A percentile compares a stretch with the other conserved stretches of the same genome.
Evolutionary conservation across 2,329 filamentous ascomycete species (phyloP).

Genomic region (Pseudocercospora crystallina): DNA sequence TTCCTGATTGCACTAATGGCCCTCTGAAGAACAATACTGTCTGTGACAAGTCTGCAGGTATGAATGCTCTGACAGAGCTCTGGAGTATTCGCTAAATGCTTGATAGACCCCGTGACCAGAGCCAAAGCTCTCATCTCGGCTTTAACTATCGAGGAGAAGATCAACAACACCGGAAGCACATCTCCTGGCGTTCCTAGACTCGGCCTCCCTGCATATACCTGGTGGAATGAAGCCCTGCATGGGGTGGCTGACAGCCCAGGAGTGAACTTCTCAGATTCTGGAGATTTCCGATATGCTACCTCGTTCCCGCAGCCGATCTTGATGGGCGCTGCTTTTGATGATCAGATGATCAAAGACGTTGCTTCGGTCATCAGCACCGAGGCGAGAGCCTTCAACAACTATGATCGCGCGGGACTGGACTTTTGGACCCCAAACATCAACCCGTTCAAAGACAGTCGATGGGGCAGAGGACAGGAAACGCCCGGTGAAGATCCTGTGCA

Average conservation of each 20-base stretch:
- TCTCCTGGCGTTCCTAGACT: conserved; percentile 55
- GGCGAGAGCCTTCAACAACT: conserved; percentile 65
- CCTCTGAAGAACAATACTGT: conserved; percentile 52
- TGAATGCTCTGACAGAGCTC: conserved; percentile 43
- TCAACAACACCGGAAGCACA: conserved; percentile 53
- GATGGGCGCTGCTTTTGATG: conserved; percentile 64
- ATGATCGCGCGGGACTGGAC: conserved; percentile 55
- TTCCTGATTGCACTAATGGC: conserved; percentile 54
- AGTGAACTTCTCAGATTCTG: conserved; percentile 54
- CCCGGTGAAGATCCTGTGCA: conserved; percentile 46
- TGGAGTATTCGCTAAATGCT: conserved; percentile 51
- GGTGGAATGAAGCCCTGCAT: conserved; percentile 64
- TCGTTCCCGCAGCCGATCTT: conserved; percentile 66
- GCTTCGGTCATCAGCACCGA: conserved; percentile 59
- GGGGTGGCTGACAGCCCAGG: conserved; percentile 58
- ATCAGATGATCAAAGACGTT: conserved; percentile 59
- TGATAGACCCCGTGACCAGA: conserved; percentile 24
- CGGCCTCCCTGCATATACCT: conserved; percentile 59
- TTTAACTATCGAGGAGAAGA: conserved; percentile 54
- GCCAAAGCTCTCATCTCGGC: conserved; percentile 51
- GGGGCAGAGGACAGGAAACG: conserved; percentile 34
- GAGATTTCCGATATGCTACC: conserved; percentile 60
- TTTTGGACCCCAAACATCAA: conserved; percentile 66
- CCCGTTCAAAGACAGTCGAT: conserved; percentile 58
- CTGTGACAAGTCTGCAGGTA: conserved; percentile 46